Evolutionary conservation across 495 filamentous ascomycete species (phyloP).

Genomic region (Penicillium coprophilum): DNA sequence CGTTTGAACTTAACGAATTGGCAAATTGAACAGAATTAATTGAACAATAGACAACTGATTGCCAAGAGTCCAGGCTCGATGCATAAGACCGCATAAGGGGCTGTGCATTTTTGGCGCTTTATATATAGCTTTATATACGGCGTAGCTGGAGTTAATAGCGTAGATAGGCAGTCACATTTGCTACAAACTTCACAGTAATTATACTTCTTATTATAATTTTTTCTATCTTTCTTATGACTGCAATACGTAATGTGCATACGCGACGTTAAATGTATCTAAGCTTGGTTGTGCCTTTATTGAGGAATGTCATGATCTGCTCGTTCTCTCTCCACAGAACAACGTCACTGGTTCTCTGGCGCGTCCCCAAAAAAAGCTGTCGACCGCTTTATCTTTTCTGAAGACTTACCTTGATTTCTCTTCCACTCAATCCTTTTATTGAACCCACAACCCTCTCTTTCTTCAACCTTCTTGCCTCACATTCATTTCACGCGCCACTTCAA

Average conservation of each 20-base stretch:
- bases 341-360: constrained; percentile 31
- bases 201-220: background rate
- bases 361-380: constrained; percentile 32
- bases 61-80: constrained; percentile 4
- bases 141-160: background rate
- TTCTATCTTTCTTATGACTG: background rate
- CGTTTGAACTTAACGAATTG: no score
- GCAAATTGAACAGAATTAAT: background rate
- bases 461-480: constrained; percentile 4
- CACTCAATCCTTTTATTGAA: background rate
- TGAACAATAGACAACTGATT: background rate
- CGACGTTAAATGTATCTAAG: background rate
- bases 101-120: constrained; percentile 4
- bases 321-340: constrained; percentile 24
- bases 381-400: constrained; percentile 16
- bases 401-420: constrained; percentile 1
- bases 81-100: constrained; percentile 5
- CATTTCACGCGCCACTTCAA: constrained; percentile 3
- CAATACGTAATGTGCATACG: background rate
- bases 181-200: background rate
- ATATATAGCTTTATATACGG: background rate
- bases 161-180: constrained; percentile 4
- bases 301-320: background rate
- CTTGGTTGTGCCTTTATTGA: constrained; percentile 5
- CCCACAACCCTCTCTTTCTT: background rate